These are phyloP conservation scores for Candida methanosorbosa DNA, from an alignment of 805 yeast species.

Conservation along the genomic window DNA sequence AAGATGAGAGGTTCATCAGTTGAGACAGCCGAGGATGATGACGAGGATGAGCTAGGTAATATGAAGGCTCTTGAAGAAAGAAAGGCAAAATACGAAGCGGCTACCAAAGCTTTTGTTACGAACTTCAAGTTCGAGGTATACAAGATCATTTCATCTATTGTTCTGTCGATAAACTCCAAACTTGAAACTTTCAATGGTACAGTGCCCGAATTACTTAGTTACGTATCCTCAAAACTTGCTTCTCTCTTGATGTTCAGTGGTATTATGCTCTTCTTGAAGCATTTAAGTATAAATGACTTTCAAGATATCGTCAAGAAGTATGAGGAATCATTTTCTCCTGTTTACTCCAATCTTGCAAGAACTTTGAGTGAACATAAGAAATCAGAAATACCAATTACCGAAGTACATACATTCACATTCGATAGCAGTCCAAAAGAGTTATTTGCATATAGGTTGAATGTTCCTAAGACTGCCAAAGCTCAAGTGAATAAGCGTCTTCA, in stretches of 20 bases:
- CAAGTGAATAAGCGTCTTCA: background rate
- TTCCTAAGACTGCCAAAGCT: background rate
- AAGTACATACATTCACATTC: constrained; percentile 10
- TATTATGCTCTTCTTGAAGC: constrained; percentile 48
- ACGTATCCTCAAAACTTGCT: constrained; percentile 22
- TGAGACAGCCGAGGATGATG: constrained; percentile 26
- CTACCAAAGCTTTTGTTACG: constrained; percentile 39
- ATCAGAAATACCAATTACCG: background rate
- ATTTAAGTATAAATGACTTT: constrained; percentile 41
- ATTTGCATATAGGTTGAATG: constrained; percentile 5
- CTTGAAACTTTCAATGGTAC: background rate
- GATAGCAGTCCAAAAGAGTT: constrained; percentile 12
- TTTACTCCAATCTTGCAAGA: constrained; percentile 19
- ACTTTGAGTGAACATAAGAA: constrained; percentile 9
- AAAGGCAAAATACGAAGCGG: constrained; percentile 48
- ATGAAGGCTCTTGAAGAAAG: constrained; percentile 71
- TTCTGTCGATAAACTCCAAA: constrained; percentile 22
- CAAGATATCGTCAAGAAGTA: constrained; percentile 30
- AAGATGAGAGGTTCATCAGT: constrained; percentile 41
- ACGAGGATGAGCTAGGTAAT: constrained; percentile 39
- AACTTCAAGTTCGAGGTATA: constrained; percentile 28
- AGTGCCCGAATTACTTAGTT: constrained; percentile 4
- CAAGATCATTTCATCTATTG: constrained; percentile 17
- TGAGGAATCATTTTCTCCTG: constrained; percentile 20
- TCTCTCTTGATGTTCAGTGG: constrained; percentile 39